These are phyloP conservation scores for Irpex lacteus DNA, from an alignment of 1,284 basidiomycete species.

Conservation along the genomic window DNA sequence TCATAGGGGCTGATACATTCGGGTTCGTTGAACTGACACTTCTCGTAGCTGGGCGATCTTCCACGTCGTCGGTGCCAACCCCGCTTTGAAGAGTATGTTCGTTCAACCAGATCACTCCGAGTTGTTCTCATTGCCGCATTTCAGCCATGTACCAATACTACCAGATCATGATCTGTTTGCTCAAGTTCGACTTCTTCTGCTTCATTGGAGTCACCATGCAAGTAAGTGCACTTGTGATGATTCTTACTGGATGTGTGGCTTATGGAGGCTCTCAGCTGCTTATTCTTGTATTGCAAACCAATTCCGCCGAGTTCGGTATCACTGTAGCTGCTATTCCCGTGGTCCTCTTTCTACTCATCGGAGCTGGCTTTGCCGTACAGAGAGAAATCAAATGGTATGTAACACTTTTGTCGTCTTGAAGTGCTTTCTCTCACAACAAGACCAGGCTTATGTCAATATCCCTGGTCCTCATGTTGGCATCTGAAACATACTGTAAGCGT, in stretches of 20 bases:
- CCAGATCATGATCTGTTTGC: conserved; percentile 79
- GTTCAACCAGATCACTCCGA: neutral
- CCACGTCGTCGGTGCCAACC: conserved; percentile 80
- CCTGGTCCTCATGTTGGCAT: conserved; percentile 70
- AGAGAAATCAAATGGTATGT: conserved; percentile 75
- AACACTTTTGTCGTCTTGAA: neutral
- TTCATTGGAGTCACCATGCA: conserved; percentile 86
- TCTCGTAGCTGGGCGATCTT: conserved; percentile 74
- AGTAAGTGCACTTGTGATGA: conserved; percentile 35
- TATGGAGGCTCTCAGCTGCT: conserved; percentile 18
- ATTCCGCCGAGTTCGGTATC: conserved; percentile 74
- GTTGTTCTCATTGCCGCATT: neutral
- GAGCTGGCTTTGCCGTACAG: conserved; percentile 68
- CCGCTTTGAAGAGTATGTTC: conserved; percentile 70
- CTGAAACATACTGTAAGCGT: conserved; percentile 67
- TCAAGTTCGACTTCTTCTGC: conserved; percentile 87
- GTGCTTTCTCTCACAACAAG: neutral
- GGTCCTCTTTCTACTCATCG: conserved; percentile 66
- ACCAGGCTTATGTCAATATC: conserved; percentile 67
- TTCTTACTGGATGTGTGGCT: no score
- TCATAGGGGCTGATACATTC: neutral
- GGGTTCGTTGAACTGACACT: conserved; percentile 11
- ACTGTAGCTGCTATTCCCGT: conserved; percentile 81
- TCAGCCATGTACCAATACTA: conserved; percentile 83
- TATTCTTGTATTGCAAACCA: conserved; percentile 54